Percentiles rank a stretch among this genome's conserved stretches.
Conservation (phyloP, 2,329 filamentous ascomycete species). For the Gnomoniopsis smithogilvyi region DNA sequence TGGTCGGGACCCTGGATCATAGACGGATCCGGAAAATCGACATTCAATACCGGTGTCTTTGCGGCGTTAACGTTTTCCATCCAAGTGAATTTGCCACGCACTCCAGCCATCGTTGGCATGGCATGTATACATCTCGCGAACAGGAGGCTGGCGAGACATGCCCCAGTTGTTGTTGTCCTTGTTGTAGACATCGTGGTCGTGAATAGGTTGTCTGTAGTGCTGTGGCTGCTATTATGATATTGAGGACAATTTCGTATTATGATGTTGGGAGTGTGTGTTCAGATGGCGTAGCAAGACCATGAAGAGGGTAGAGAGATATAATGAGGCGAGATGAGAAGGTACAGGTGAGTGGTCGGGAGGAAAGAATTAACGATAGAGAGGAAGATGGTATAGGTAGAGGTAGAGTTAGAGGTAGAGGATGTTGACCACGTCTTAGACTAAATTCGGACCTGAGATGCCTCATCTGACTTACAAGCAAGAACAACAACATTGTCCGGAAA, state of each 20-base stretch:
- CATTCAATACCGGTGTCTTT: conserved; percentile 9
- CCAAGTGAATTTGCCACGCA: background rate
- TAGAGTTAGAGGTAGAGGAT: background rate
- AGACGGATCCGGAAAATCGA: conserved; percentile 53
- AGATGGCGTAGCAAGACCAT: background rate
- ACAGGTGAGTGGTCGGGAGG: background rate
- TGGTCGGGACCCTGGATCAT: conserved; percentile 45
- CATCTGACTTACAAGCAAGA: conserved; percentile 4
- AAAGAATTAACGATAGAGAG: background rate
- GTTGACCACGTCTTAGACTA: background rate
- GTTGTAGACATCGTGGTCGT: conserved; percentile 6
- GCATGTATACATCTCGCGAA: conserved; percentile 5
- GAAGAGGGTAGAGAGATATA: background rate
- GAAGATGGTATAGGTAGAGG: background rate
- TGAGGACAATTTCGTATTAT: background rate
- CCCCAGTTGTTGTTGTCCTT: background rate
- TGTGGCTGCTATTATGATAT: background rate
- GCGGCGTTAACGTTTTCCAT: background rate
- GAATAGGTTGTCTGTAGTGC: background rate
- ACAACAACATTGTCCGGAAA: background rate
- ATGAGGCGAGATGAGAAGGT: background rate
- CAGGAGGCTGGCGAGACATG: conserved; percentile 3
- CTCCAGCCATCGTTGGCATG: background rate
- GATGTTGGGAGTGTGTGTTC: background rate
- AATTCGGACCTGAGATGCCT: background rate